Base-by-base conservation (phyloP, 371 early-diverging fungal genomes). In the Mucor circinelloides region DNA sequence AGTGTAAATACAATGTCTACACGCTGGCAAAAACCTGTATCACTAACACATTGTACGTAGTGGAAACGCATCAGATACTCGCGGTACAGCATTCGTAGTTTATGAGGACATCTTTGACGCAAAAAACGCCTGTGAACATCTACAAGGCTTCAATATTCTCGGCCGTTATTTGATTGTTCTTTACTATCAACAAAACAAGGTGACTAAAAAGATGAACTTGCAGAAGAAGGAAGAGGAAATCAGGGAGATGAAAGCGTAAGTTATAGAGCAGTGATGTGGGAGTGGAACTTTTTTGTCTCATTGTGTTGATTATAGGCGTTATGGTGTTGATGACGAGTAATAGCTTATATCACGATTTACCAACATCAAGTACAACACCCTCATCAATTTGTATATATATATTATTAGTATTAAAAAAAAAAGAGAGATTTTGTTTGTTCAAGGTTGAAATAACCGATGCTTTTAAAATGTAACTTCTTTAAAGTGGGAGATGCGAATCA, bases 31-130 rank as follows among this genome's bases (percentile, higher is more conserved):
- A 34, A 4, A 19, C 9, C 25, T 23, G 9, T 7, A 46, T n/a
- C 3, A 21, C 21, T 21, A 40, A 34, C 21, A 59, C 25, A 21
- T 17, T 25, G 32, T 28, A 8, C 61, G 0, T 36, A 88, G 89
- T 64, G 98, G 99, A 10, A 93, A 87, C 62, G 90, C 90, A 19
- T 78, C 82, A 38, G 95, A 95, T 63, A 98, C 99, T 2, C 82
- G 89, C 60, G 98, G 98, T 54, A 96, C 96, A 19, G 98, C 97
- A 21, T 98, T 93, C 81, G 97, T 99, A 21, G 91, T 96, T 38
- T 98, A 97, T 70, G 97, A 97, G 67, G 98, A 97, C 61, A 96
- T 98, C n/a, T 95, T 91, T 70, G 97, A 97, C 72, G 97, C 98
- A 34, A 96, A 97, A 76, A 91, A 92, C 27, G 99, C 99, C 0